Evolutionary conservation across 2,329 filamentous ascomycete genomes (phyloP).

Genomic region (Penicillium brasilianum): DNA sequence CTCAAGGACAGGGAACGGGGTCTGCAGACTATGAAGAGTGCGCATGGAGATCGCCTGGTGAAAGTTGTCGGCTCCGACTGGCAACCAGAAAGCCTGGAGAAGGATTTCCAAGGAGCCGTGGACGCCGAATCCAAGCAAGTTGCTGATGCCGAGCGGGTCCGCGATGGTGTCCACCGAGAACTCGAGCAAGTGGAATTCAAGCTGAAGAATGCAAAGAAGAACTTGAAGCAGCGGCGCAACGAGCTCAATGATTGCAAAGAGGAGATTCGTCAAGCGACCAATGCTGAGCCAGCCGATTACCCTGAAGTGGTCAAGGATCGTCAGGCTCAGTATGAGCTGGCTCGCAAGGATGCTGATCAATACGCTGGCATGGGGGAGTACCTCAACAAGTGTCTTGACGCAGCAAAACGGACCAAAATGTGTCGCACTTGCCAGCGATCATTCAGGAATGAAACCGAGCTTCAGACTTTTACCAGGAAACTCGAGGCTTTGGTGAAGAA

Average conservation of each 20-base stretch:
- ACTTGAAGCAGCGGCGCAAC: conserved; percentile 65
- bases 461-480: conserved; percentile 67
- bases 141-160: conserved; percentile 68
- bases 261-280: conserved; percentile 64
- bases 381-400: conserved; percentile 69
- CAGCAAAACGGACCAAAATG: conserved; percentile 69
- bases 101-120: conserved; percentile 68
- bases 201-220: conserved; percentile 68
- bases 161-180: conserved; percentile 73
- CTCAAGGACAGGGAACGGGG: conserved; percentile 73
- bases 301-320: conserved; percentile 58
- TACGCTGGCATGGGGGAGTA: conserved; percentile 72
- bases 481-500: conserved; percentile 63
- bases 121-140: conserved; percentile 63
- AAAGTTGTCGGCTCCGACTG: conserved; percentile 69
- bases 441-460: conserved; percentile 66
- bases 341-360: conserved; percentile 69
- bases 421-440: conserved; percentile 77
- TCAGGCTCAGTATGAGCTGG: conserved; percentile 57
- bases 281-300: conserved; percentile 58
- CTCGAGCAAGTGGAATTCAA: conserved; percentile 77
- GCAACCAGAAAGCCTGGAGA: conserved; percentile 71
- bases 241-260: conserved; percentile 68
- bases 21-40: conserved; percentile 75
- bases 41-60: conserved; percentile 73